Evolutionary conservation across 139 green algal species (phyloP).

Genomic region (Haematococcus lacustris): DNA sequence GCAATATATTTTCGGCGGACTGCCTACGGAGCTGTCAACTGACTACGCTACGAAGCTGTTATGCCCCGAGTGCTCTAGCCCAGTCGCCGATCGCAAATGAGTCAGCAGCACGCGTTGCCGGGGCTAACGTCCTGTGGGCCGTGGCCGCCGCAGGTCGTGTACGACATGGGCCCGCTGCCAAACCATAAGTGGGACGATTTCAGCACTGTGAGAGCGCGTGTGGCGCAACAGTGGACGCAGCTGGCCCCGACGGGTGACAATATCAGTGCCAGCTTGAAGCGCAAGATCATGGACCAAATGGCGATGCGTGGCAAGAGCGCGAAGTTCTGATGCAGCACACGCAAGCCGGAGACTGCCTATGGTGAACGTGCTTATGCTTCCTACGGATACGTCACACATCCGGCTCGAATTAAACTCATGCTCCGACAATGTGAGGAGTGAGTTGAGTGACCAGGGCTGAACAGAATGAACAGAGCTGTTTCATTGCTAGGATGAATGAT

Average conservation of each 20-base stretch:
- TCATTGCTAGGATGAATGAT: no score
- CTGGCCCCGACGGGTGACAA: conserved; percentile 55
- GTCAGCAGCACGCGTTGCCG: no score
- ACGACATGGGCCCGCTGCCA: conserved; percentile 58
- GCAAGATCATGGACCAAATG: conserved; percentile 52
- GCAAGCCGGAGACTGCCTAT: neutral
- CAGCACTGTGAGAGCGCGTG: conserved; percentile 41
- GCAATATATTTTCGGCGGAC: no score
- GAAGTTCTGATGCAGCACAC: neutral
- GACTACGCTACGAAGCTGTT: no score
- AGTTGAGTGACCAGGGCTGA: no score
- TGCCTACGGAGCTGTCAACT: no score
- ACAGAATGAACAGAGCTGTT: no score
- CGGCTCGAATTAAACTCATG: neutral
- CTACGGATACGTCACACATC: neutral
- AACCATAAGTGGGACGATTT: conserved; percentile 66
- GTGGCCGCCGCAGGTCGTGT: conserved; percentile 62
- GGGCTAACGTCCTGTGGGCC: no score
- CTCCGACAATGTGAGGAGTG: neutral
- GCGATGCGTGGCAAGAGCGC: conserved; percentile 23
- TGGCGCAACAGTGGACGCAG: conserved; percentile 56
- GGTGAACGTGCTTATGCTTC: neutral
- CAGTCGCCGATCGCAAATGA: no score
- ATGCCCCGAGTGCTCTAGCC: no score
- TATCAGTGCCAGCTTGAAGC: conserved; percentile 39